Evolutionary conservation across 192 early-diverging fungal species (phyloP).

Genomic region (Gonapodya prolifera): DNA sequence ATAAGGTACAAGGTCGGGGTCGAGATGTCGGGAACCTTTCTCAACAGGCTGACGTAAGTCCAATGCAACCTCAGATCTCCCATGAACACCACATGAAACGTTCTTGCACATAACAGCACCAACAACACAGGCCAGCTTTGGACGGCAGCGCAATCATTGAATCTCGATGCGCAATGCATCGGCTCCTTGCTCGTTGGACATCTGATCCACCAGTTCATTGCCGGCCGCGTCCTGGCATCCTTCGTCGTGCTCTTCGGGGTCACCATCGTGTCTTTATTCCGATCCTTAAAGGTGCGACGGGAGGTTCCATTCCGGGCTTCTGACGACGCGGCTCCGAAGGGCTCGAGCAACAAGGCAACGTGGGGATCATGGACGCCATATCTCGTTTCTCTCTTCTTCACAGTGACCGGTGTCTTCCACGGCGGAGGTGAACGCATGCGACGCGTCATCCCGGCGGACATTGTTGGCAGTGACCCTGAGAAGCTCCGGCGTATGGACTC

Average conservation of each 20-base stretch:
- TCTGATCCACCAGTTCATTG: slow-evolving; percentile 27
- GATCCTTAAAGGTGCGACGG: slow-evolving; percentile 37
- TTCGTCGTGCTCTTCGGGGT: slow-evolving; percentile 27
- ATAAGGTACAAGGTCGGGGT: too few relatives aligned
- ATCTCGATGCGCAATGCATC: slow-evolving; percentile 37
- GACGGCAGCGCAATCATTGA: too few relatives aligned
- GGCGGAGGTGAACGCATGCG: slow-evolving; percentile 46
- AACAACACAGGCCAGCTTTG: too few relatives aligned
- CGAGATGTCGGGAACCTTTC: too few relatives aligned
- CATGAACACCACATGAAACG: too few relatives aligned
- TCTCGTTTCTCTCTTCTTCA: slow-evolving; percentile 29
- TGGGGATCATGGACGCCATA: slow-evolving; percentile 2
- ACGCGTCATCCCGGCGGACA: slow-evolving; percentile 40
- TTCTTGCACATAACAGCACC: too few relatives aligned
- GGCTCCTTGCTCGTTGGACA: slow-evolving; percentile 37
- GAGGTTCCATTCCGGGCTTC: slow-evolving; percentile 19
- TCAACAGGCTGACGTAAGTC: too few relatives aligned
- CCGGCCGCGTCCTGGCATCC: slow-evolving; percentile 24
- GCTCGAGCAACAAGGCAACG: slow-evolving; percentile 7
- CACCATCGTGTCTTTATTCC: slow-evolving; percentile 30
- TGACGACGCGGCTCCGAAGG: slow-evolving; percentile 15
- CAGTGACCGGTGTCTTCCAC: slow-evolving; percentile 31
- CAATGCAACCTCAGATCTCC: too few relatives aligned
- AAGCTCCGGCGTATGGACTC: slow-evolving; percentile 50
- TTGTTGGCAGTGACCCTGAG: slow-evolving; percentile 42